phyloP scores from a whole-genome alignment of 306 rosid species.

The Fragaria vesca region DNA sequence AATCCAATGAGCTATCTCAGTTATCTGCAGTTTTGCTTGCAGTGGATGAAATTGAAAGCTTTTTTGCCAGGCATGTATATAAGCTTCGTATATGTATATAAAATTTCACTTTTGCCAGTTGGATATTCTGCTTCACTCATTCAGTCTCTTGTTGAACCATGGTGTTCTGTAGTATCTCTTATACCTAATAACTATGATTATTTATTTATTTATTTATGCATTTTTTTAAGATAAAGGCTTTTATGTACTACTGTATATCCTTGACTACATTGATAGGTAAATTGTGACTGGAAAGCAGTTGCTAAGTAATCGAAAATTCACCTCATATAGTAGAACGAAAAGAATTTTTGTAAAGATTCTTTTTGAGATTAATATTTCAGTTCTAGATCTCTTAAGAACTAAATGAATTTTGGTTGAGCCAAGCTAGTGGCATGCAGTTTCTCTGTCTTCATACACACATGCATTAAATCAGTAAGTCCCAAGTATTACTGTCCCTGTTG shows the following conservation, averaged over 20 bases:
- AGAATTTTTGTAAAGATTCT: not conserved
- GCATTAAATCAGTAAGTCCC: not conserved
- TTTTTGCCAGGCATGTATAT: slow-evolving; percentile 54
- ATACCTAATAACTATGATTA: too few species aligned
- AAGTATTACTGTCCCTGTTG: not conserved
- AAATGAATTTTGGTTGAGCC: not conserved
- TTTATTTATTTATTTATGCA: too few species aligned
- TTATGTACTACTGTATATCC: too few species aligned
- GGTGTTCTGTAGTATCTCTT: not conserved
- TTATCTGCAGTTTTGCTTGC: slow-evolving; percentile 69
- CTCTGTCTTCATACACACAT: not conserved
- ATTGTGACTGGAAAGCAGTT: not conserved
- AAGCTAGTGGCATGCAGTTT: not conserved
- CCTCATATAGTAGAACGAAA: not conserved
- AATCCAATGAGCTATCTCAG: slow-evolving; percentile 42
- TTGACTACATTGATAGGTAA: too few species aligned
- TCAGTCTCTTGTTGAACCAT: not conserved
- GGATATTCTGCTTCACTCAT: not conserved
- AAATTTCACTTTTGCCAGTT: slow-evolving; percentile 2
- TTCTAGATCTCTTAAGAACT: not conserved
- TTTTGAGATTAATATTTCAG: not conserved
- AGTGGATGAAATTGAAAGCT: slow-evolving; percentile 58
- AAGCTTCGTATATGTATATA: not conserved
- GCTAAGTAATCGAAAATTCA: not conserved
- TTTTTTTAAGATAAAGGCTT: too few species aligned